Base-by-base conservation (phyloP, 1,139 yeast species). In the Hemisphaericaspora subhashii region DNA sequence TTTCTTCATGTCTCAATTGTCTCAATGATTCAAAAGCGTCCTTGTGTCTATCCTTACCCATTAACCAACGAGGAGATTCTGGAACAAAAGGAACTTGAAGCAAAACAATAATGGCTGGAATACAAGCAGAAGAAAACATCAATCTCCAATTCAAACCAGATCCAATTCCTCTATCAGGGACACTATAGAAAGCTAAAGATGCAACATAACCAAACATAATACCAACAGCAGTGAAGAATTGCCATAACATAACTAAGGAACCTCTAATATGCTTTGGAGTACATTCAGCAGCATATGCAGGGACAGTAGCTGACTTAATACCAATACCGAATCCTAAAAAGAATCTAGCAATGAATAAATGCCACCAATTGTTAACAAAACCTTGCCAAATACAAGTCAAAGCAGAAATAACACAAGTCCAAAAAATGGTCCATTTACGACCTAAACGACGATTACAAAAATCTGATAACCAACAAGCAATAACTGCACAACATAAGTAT, bases 181-280 rank as follows among this genome's bases (percentile, higher is more conserved):
- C 64, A 31, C 60, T 43, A 48, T 63, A 68, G 48, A 68, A 84
- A 0, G 87, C 87, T 41, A 86, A 66, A 17, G 81, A 74, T 35
- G 86, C 73, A 38, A 83, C 82, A 57, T 84, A 84, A 36, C 95
- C 95, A 52, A 86, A 68, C 80, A 84, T 83, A 53, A 86, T 85
- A 54, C 95, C 95, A 45, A 83, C 81, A 5, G 95, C 95, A 8
- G 95, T 86, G 76, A 86, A 86, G 59, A 84, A 77, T 64, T 86
- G 95, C 95, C 95, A 86, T 69, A 83, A 75, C 92, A 86, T 85
- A 37, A 86, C 89, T 46, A 86, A 65, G 2, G 89, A 79, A 46
- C 95, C 95, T 56, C 95, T 74, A 46, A 86, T 80, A 27, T 74
- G 72, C 29, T 84, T 81, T 3, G 95, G 95, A 4, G 87, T 69